Conservation (phyloP, 73 alveolate species). For the Urostyla sp. region DNA sequence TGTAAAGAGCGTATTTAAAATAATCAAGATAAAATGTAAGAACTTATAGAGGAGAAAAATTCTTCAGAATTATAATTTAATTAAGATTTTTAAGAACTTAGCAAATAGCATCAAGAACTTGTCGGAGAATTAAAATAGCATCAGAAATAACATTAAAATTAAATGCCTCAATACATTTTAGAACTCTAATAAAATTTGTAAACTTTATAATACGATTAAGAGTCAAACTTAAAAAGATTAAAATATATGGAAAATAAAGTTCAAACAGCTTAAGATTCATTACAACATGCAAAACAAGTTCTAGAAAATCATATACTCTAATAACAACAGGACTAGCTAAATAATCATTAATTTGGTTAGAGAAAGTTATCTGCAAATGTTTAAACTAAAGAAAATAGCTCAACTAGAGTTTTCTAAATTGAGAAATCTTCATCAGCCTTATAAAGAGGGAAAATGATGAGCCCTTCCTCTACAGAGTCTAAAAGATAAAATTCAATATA, state of each 20-base stretch:
- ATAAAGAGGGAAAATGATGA: background rate
- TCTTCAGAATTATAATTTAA: background rate
- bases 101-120: background rate
- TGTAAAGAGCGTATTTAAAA: background rate
- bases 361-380: too few species aligned
- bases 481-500: background rate
- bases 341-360: too few species aligned
- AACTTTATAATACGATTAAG: conserved; percentile 32
- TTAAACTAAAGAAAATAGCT: conserved; percentile 17
- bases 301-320: conserved; percentile 47
- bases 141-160: conserved; percentile 9
- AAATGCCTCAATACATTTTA: conserved; percentile 18
- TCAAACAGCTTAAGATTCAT: conserved; percentile 24
- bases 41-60: conserved; percentile 5
- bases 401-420: background rate
- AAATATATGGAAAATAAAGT: conserved; percentile 28
- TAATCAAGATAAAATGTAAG: background rate
- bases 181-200: conserved; percentile 18
- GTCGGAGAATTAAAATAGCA: background rate
- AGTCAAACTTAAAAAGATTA: conserved; percentile 18
- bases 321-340: conserved; percentile 18
- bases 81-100: background rate
- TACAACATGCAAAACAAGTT: conserved; percentile 45
- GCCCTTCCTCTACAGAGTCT: background rate
- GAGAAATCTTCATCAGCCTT: conserved; percentile 6